Base-by-base conservation (phyloP, 1,284 basidiomycete species). In the Irpex sp. region DNA sequence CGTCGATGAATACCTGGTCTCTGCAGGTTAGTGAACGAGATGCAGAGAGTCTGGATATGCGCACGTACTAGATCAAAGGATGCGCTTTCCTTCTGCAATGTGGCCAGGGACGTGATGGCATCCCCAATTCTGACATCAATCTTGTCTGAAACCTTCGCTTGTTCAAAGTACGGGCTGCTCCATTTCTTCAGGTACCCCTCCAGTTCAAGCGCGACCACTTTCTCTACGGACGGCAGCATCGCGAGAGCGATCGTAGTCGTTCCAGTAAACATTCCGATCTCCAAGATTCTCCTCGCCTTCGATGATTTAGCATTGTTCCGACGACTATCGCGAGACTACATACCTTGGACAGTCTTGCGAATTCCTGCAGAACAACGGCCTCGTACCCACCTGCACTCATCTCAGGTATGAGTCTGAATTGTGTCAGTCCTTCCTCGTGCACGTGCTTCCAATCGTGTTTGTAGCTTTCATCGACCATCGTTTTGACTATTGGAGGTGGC, bases 211-310 rank as follows among this genome's bases (percentile, higher is more conserved):
- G 73, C 67, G 7, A 70, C 68, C 2, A 75, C 69, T 44, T 70
- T 69, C 44, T 67, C 54, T 7, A 74, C 73, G 6, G 66, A 64
- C 4, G 74, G 74, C 4, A 74, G 15, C 32, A 75, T 63, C 7
- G 74, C 74, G 15, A 75, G 71, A 11, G 74, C 69, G 3, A 74
- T 71, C 13, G 74, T 75, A 6, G 72, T 74, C 18, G 74, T 75
- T 45, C 74, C 74, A 13, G 71, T 75, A 56, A 75, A 75, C 74
- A 75, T 75, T 20, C 74, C 74, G 38, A 75, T 72, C 60, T 75
- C 74, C 15, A 75, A 67, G 18, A 75, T 65, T 11, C 22, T 66
- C 45, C 66, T 67, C 10, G 69, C 74, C 74, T 75, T 20, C 65
- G n/a, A 20, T 20, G 58, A 11, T 15, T 24, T 65, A 44, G 59